A percentile compares a stretch with the other conserved stretches of the same genome.
Conservation (phyloP, 192 early-diverging fungal genomes). For the Obelidium mucronatum region DNA sequence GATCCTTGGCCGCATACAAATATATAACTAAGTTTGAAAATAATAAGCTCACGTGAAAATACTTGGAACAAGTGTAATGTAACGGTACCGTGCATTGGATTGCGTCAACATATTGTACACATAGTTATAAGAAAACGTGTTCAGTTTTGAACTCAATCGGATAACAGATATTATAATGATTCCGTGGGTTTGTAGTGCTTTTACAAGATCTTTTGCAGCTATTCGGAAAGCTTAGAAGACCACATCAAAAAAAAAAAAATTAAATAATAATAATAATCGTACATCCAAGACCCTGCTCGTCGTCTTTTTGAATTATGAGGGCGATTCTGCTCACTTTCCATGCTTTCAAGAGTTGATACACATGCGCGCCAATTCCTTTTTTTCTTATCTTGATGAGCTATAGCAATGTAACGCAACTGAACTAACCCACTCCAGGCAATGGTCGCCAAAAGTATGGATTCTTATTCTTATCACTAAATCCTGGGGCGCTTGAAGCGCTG, state of each 20-base stretch:
- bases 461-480: constrained; percentile 1
- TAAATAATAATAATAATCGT: background rate
- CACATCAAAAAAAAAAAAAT: too few species aligned
- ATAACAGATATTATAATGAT: background rate
- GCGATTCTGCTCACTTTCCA: constrained; percentile 14
- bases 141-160: background rate
- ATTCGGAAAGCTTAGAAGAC: too few species aligned
- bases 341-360: background rate
- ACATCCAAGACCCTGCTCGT: background rate
- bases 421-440: background rate
- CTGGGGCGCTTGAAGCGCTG: background rate
- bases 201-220: background rate
- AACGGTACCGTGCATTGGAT: background rate
- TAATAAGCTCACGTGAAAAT: too few species aligned
- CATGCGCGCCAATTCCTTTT: background rate
- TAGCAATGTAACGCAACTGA: too few species aligned
- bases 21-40: constrained; percentile 1
- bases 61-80: too few species aligned
- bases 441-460: constrained; percentile 17
- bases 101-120: background rate
- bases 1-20: background rate
- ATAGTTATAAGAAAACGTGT: background rate
- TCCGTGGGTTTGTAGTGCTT: background rate
- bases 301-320: constrained; percentile 6
- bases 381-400: too few species aligned